Conservation (phyloP, 306 rosid genomes). For the Myrica gale region DNA sequence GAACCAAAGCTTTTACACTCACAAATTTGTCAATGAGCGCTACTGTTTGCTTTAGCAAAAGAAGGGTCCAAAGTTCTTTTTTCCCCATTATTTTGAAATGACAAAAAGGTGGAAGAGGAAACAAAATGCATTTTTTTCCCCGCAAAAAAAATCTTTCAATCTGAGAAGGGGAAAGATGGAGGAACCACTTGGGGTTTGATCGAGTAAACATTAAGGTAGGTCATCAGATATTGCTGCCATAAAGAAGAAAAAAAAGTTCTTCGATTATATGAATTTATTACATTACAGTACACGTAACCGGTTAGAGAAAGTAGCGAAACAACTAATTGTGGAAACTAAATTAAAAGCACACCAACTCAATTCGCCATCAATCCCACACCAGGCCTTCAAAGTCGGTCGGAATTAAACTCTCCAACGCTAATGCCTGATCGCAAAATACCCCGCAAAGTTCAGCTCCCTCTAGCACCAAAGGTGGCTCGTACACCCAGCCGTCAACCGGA, state of each 20-base stretch:
- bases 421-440: conserved; percentile 3
- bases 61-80: no score
- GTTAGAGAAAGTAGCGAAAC: not conserved
- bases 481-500: conserved; percentile 45
- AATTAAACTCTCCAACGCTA: not conserved
- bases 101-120: no score
- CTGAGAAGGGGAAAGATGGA: no score
- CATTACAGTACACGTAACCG: not conserved
- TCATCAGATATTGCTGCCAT: no score
- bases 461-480: not conserved
- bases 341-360: not conserved
- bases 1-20: no score
- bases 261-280: not conserved
- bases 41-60: no score
- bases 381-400: not conserved
- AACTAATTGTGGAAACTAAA: not conserved
- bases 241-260: not conserved
- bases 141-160: no score
- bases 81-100: no score
- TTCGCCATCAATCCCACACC: conserved; percentile 3
- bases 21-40: no score
- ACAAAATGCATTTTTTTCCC: no score
- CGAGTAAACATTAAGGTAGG: no score
- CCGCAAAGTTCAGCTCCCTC: conserved; percentile 6
- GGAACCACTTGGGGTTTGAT: no score